Conservation (phyloP, 371 early-diverging fungal genomes). For the Mortierella sp. region DNA sequence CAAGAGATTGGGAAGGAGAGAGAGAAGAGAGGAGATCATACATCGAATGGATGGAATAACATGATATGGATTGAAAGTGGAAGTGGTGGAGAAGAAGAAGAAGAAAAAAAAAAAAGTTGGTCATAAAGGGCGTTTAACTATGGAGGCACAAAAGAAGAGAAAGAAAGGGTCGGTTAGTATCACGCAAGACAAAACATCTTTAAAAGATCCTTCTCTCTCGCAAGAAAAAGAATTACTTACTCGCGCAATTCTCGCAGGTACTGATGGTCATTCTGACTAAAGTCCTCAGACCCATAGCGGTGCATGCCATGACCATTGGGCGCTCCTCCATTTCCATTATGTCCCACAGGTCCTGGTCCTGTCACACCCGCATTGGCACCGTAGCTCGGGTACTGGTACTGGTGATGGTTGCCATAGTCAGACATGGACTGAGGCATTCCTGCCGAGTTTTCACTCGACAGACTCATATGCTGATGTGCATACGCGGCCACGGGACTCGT, state of each 20-base stretch:
- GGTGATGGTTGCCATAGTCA: constrained; percentile 13
- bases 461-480: constrained; percentile 13
- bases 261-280: constrained; percentile 28
- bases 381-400: constrained; percentile 16
- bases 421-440: constrained; percentile 1
- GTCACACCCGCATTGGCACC: constrained; percentile 13
- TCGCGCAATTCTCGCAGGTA: constrained; percentile 46
- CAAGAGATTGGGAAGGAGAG: too few species aligned
- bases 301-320: constrained; percentile 18
- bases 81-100: too few species aligned
- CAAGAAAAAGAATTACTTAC: constrained; percentile 2
- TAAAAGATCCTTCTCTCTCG: too few species aligned
- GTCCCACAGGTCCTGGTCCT: constrained; percentile 1
- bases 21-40: too few species aligned
- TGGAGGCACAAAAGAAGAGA: too few species aligned
- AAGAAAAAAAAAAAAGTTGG: too few species aligned
- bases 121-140: too few species aligned
- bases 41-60: too few species aligned
- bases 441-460: constrained; percentile 9
- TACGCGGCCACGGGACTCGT: too few species aligned
- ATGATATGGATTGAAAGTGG: too few species aligned
- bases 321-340: constrained; percentile 3
- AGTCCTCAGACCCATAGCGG: constrained; percentile 41
- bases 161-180: too few species aligned
- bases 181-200: too few species aligned